Evolutionary conservation across 1,139 yeast species (phyloP), one percentile per base, ranked within the genome.

Genomic region (Saccharomyces hybrid): DNA sequence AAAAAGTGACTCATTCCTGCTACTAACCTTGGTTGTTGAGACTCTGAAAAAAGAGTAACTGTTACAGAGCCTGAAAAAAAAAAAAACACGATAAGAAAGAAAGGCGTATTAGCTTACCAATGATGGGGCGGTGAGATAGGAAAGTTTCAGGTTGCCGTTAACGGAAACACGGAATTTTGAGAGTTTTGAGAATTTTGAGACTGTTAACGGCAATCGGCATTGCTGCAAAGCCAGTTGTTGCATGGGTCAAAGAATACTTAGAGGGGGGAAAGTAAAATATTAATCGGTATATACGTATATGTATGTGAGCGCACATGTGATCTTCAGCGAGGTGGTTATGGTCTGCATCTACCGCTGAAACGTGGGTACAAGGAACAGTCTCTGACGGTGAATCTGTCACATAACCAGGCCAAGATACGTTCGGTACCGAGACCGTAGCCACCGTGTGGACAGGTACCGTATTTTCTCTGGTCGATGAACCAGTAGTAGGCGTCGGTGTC

Each of bases 351-450:
- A 60, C 99, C 99, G 57, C 96, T 80, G 79, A 88, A 93, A 77
- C 99, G 88, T 63, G 99, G 99, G 74, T 93, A 93, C 74, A 95
- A 80, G 38, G 96, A 87, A 75, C 99, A 93, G 73, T 93, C 99
- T 78, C 98, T 87, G 60, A 93, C 98, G 44, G 99, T 95, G 78
- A 84, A 93, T 75, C 99, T 82, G 80, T 91, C 86, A 77, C 97
- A 90, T 71, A 93, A 80, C 99, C 99, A 93, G 42, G 99, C 99
- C 64, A 93, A 79, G 67, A 93, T 88, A 76, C 99, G 88, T 78
- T 93, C 99, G 52, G 97, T 88, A 63, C 99, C 99, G 62, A 93
- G 75, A 67, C 99, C 99, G 75, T 93, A 93, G 63, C 99, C 99
- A 73, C 99, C 99, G 71, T 93, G 99, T 51, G 97, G 97, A 75